Base-by-base conservation (phyloP, 2,329 filamentous ascomycete species). In the Aspergillus ibericus region DNA sequence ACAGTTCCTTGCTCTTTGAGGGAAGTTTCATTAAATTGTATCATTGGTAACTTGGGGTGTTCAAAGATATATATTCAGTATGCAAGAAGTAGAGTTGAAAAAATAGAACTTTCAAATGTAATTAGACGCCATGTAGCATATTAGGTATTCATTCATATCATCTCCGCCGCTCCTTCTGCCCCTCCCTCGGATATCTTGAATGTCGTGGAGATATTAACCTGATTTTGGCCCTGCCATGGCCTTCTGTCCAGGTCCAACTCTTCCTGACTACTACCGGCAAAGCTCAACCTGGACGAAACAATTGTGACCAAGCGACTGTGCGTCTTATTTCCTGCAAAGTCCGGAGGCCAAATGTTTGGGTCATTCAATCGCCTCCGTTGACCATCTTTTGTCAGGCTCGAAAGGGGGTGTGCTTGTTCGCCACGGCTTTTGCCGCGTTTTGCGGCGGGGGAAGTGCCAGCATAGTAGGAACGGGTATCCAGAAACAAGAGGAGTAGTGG, bases 401-500 rank as follows among this genome's bases (percentile, higher is more conserved):
- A 53, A 18, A 56, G 53, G 0, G 49, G 38, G 22, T 56, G 56
- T 10, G 48, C 34, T 15, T 34, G 32, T 20, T 29, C 38, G n/a
- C 38, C 34, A 7, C 20, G 38, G 12, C 34, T 29, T 34, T 18
- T 16, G 0, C 25, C 7, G 25, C 27, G n/a, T n/a, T n/a, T n/a
- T n/a, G n/a, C n/a, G n/a, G n/a, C n/a, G n/a, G n/a, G 36, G 4
- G 47, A 12, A 10, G 29, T 47, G 2, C 16, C n/a, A 1, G 25
- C 36, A 15, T 49, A 53, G 18, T 49, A 53, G 25, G 40, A 59
- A 16, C 22, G 35, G 1, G 42, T 53, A 4, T 53, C 58, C 8
- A 56, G 49, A 27, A 59, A 48, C 58, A 53, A 59, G n/a, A 70
- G 76, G 35, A 82, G 66, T 0, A 83, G 69, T 0, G 81, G 81